A percentile compares a stretch with the other conserved stretches of the same genome.
These are phyloP conservation scores for Amniculicola lignicola DNA, from an alignment of 495 filamentous ascomycete genomes.

Conservation along the genomic window DNA sequence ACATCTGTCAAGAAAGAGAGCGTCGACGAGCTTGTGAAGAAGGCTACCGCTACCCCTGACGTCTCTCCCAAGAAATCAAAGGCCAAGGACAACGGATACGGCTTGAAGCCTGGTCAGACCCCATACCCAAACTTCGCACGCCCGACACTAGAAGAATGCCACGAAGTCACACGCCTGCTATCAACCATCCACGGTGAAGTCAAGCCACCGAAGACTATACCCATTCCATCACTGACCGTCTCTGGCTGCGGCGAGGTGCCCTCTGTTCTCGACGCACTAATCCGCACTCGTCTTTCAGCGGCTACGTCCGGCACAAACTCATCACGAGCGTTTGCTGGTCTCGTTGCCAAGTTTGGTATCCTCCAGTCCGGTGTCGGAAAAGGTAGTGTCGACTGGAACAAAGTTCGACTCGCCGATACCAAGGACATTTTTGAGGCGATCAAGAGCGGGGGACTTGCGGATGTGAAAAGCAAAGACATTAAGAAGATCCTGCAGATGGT, in stretches of 20 bases:
- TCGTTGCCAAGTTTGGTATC: slow-evolving; percentile 68
- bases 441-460: slow-evolving; percentile 65
- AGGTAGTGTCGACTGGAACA: slow-evolving; percentile 85
- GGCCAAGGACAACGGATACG: slow-evolving; percentile 18
- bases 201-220: slow-evolving; percentile 63
- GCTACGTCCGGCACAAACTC: slow-evolving; percentile 67
- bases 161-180: slow-evolving; percentile 69
- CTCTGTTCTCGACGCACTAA: slow-evolving; percentile 81
- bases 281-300: slow-evolving; percentile 77
- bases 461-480: slow-evolving; percentile 71
- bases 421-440: slow-evolving; percentile 70
- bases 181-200: slow-evolving; percentile 64
- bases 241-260: slow-evolving; percentile 94
- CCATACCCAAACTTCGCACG: slow-evolving; percentile 69
- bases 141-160: slow-evolving; percentile 70
- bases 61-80: slow-evolving; percentile 12
- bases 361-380: slow-evolving; percentile 59
- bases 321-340: slow-evolving; percentile 64
- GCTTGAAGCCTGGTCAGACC: slow-evolving; percentile 36
- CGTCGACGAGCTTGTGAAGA: slow-evolving; percentile 1
- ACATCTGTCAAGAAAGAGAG: slow-evolving; percentile 10
- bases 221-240: slow-evolving; percentile 70
- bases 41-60: neutral
- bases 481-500: slow-evolving; percentile 80
- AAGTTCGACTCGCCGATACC: slow-evolving; percentile 61